Evolutionary conservation across 2,329 filamentous ascomycete genomes (phyloP), one percentile per base, ranked within the genome.

Genomic region (Teratosphaeria epicoccoides): DNA sequence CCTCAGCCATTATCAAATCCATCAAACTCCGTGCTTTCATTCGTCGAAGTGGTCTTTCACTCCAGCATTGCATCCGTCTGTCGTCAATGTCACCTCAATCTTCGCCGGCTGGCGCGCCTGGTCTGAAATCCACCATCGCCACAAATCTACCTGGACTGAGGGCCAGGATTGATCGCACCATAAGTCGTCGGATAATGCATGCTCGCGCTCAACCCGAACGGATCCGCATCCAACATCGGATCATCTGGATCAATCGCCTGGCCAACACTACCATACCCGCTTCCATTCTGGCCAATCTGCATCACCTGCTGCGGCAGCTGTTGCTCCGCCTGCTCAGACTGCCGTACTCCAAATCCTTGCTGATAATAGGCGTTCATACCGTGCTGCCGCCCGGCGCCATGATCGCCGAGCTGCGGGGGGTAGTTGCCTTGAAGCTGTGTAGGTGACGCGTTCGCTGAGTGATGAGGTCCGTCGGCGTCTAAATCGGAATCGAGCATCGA

Each of bases 181-280:
- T 90, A 93, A 51, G 87, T 85, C 1, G 85, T 87, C 10, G 89
- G 89, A 63, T 95, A 95, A 59, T 91, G 87, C 91, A 95, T 95
- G 71, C 88, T 95, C 29, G 90, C 90, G 53, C 87, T 91, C 49
- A 96, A 76, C 11, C 90, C 90, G 63, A 96, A 97, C 0, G 91
- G 91, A 69, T 96, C 90, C 69, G 89, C 88, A 66, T 96, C 90
- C 47, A 95, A 75, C 71, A 89, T 87, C 17, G 89, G 86, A 63
- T 96, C 90, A 65, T 88, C 95, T 12, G 81, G 77, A 59, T 84
- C 81, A 62, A 85, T 78, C 33, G 82, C 73, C 50, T 74, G 71
- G 56, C 73, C 77, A 63, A 71, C 69, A 49, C 68, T 68, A 33
- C 14, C 44, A 47, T 22, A 33, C 7, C 17, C 17, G 14, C 2